A percentile compares a stretch with the other conserved stretches of the same genome.
These are phyloP conservation scores for Yamadazyma pseudoaaseri DNA, from an alignment of 1,139 yeast genomes.

Conservation along the genomic window DNA sequence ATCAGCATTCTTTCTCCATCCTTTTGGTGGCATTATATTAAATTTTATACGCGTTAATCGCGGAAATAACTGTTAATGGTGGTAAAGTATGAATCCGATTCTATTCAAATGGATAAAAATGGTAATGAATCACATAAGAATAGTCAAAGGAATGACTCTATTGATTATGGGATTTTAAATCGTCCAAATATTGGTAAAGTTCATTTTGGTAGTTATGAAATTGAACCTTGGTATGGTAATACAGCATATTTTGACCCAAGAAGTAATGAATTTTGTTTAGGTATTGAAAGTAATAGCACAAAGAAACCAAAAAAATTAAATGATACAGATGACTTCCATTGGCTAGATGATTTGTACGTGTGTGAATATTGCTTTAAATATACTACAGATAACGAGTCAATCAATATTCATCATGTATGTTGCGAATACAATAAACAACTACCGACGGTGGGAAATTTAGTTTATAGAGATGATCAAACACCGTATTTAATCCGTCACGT, in stretches of 20 bases:
- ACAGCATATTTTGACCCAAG: constrained; percentile 59
- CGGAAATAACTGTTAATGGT: constrained; percentile 1
- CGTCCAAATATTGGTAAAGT: constrained; percentile 63
- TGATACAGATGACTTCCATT: constrained; percentile 19
- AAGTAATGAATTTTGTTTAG: background rate
- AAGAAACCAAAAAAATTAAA: constrained; percentile 4
- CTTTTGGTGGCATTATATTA: constrained; percentile 69
- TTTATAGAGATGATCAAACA: constrained; percentile 60
- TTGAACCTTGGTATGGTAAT: constrained; percentile 85
- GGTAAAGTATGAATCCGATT: constrained; percentile 2
- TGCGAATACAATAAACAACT: constrained; percentile 42
- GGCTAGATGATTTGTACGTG: constrained; percentile 65
- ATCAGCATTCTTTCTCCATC: constrained; percentile 77
- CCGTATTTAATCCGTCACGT: constrained; percentile 56
- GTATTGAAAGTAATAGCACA: background rate
- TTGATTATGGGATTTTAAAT: constrained; percentile 58
- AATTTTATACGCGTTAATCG: background rate
- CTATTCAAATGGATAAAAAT: constrained; percentile 1
- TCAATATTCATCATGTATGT: constrained; percentile 39
- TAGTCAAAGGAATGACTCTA: too few species aligned
- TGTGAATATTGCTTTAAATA: constrained; percentile 88
- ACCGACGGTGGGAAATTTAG: constrained; percentile 59
- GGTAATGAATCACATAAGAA: too few species aligned
- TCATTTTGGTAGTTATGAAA: constrained; percentile 60
- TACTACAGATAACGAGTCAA: constrained; percentile 41